Evolutionary conservation across 2,329 filamentous ascomycete genomes (phyloP).

Genomic region (Aspergillus sclerotialis): DNA sequence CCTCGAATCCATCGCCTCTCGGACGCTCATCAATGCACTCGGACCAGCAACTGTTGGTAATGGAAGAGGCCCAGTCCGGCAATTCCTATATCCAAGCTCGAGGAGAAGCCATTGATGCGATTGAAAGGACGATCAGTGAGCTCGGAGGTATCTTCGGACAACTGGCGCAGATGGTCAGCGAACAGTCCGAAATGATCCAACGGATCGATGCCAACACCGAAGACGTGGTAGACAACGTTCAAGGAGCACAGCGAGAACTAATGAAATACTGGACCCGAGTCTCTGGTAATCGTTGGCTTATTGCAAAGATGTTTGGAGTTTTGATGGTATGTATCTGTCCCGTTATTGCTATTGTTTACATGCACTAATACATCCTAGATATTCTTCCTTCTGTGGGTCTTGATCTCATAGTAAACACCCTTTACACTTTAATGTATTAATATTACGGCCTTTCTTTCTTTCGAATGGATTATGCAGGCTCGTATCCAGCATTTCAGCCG

Average conservation of each 20-base stretch:
- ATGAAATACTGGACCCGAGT: slow-evolving; percentile 96
- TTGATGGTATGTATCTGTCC: slow-evolving; percentile 61
- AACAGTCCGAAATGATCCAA: slow-evolving; percentile 97
- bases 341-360: not conserved
- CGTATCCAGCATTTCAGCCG: not conserved
- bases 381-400: slow-evolving; percentile 72
- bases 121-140: slow-evolving; percentile 90
- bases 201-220: slow-evolving; percentile 96
- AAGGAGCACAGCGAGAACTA: slow-evolving; percentile 87
- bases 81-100: slow-evolving; percentile 90
- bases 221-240: slow-evolving; percentile 96
- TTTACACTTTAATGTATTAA: slow-evolving; percentile 24
- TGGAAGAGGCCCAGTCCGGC: slow-evolving; percentile 82
- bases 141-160: slow-evolving; percentile 90
- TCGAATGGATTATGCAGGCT: slow-evolving; percentile 13
- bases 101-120: slow-evolving; percentile 92
- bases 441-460: slow-evolving; percentile 11
- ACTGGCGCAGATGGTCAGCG: slow-evolving; percentile 90
- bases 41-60: slow-evolving; percentile 81
- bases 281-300: slow-evolving; percentile 89
- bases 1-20: slow-evolving; percentile 45
- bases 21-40: slow-evolving; percentile 50
- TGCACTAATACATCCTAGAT: slow-evolving; percentile 41
- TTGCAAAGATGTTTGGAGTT: slow-evolving; percentile 74
- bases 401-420: slow-evolving; percentile 44